Conservation (phyloP, 805 yeast species). For the Starmerella sirachaensis region DNA sequence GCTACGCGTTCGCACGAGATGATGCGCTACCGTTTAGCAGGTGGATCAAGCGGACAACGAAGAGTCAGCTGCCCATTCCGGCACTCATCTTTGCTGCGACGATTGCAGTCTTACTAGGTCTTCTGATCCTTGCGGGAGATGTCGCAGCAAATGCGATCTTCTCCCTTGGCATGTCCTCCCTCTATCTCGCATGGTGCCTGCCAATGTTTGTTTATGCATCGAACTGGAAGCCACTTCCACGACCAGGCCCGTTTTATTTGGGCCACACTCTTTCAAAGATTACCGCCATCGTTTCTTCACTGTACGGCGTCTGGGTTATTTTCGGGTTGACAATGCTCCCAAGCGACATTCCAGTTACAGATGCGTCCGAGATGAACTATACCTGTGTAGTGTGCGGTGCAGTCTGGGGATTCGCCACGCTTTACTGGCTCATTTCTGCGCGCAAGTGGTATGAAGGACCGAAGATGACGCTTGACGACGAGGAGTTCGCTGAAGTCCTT, state of each 20-base stretch:
- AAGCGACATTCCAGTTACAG: slow-evolving; percentile 26
- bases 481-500: slow-evolving; percentile 11
- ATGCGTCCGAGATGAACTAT: slow-evolving; percentile 49
- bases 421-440: slow-evolving; percentile 43
- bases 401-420: slow-evolving; percentile 42
- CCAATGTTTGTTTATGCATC: slow-evolving; percentile 44
- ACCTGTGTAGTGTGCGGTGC: slow-evolving; percentile 54
- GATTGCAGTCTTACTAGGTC: slow-evolving; percentile 42
- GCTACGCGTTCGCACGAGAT: slow-evolving; percentile 69
- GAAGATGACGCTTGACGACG: slow-evolving; percentile 21
- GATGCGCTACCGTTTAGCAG: slow-evolving; percentile 56
- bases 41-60: slow-evolving; percentile 46
- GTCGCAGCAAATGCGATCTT: slow-evolving; percentile 58
- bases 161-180: slow-evolving; percentile 51
- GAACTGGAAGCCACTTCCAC: slow-evolving; percentile 38
- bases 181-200: slow-evolving; percentile 49
- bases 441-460: slow-evolving; percentile 51
- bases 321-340: slow-evolving; percentile 52
- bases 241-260: slow-evolving; percentile 55
- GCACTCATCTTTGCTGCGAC: slow-evolving; percentile 47
- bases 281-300: slow-evolving; percentile 37
- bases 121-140: slow-evolving; percentile 44
- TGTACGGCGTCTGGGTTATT: slow-evolving; percentile 43
- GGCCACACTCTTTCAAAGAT: slow-evolving; percentile 39
- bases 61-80: slow-evolving; percentile 51